Conservation (phyloP, 176 grass and related monocot species). For the Triticum aestivum region IWGSC_CS_RefSeq_v2.1 NC_057804.1:90391475-90391974, state of each 20-base stretch:
- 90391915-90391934: conserved; percentile 2
- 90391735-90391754: conserved; percentile 52
- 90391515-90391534: background rate
- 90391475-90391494: background rate
- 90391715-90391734: conserved; percentile 56
- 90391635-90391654: conserved; percentile 18
- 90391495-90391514: conserved; percentile 41
- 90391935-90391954: background rate
- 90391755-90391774: conserved; percentile 11
- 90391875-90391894: background rate
- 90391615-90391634: conserved; percentile 22
- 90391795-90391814: conserved; percentile 34
- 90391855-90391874: background rate
- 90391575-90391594: background rate
- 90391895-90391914: conserved; percentile 20
- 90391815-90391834: conserved; percentile 16
- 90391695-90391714: conserved; percentile 4
- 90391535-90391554: background rate
- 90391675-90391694: conserved; percentile 38
- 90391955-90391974: background rate
- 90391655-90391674: conserved; percentile 28
- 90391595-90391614: conserved; percentile 20
- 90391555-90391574: background rate
- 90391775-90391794: conserved; percentile 65
- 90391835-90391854: conserved; percentile 23